Conservation (phyloP, 2,329 filamentous ascomycete species). For the Colletotrichum tanaceti region DNA sequence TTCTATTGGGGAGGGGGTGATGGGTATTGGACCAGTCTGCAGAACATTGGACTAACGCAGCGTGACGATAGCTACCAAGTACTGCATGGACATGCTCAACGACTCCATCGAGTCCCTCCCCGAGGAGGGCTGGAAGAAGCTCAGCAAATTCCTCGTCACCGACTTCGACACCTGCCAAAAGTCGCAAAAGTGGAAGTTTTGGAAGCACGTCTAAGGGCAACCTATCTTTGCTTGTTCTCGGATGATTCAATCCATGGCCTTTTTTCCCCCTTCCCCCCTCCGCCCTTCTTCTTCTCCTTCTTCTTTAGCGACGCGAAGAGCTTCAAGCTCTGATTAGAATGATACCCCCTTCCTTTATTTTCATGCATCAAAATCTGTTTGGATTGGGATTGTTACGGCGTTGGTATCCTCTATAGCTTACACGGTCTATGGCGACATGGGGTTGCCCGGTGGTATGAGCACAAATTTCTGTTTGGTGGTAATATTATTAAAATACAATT, state of each 20-base stretch:
- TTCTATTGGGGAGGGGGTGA: no score
- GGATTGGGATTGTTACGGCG: not conserved
- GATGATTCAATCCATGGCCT: no score
- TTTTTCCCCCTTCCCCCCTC: slow-evolving; percentile 9
- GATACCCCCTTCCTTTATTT: slow-evolving; percentile 34
- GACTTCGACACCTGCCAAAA: slow-evolving; percentile 25
- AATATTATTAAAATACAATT: not conserved
- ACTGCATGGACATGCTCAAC: slow-evolving; percentile 44
- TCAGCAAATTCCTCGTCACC: slow-evolving; percentile 41
- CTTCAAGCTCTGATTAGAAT: slow-evolving; percentile 34
- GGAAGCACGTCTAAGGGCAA: slow-evolving; percentile 37
- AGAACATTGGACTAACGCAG: not conserved
- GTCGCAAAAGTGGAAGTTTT: slow-evolving; percentile 42
- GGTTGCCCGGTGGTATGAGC: not conserved
- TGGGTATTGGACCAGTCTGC: no score
- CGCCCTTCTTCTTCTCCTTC: not conserved
- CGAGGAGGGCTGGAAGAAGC: slow-evolving; percentile 43
- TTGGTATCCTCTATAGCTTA: not conserved
- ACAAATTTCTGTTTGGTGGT: no score
- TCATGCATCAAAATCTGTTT: slow-evolving; percentile 13
- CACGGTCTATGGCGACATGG: not conserved
- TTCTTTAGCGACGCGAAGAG: slow-evolving; percentile 18
- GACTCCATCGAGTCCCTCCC: slow-evolving; percentile 43
- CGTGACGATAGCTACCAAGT: slow-evolving; percentile 41
- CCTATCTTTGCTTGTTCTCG: no score